Conservation (phyloP, 176 grass and related monocot species). For the Olyra latifolia region DNA sequence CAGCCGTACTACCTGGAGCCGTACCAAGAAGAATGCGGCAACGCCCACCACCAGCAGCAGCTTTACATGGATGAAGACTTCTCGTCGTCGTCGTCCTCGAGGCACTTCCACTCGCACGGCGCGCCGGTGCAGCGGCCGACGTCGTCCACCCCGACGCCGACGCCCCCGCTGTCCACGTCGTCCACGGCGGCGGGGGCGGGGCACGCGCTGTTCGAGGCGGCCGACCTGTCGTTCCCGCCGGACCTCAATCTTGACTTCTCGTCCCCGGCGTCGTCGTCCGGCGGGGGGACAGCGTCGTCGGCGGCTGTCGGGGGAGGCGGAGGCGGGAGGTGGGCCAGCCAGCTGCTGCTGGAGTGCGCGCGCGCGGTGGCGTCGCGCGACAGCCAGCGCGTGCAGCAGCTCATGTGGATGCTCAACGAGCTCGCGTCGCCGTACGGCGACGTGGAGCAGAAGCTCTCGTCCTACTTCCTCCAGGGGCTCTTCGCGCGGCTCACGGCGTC, state of each 20-base stretch:
- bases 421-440: constrained; percentile 94
- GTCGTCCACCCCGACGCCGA: constrained; percentile 49
- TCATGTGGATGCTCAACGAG: constrained; percentile 99
- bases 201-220: constrained; percentile 69
- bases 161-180: constrained; percentile 61
- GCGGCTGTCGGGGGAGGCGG: constrained; percentile 19
- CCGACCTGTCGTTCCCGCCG: constrained; percentile 76
- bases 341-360: constrained; percentile 83
- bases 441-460: constrained; percentile 88
- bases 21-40: constrained; percentile 95
- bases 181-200: constrained; percentile 56
- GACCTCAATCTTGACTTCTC: constrained; percentile 98
- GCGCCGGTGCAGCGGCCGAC: constrained; percentile 42
- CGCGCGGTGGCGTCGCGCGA: constrained; percentile 68
- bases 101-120: constrained; percentile 58
- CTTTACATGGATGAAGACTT: constrained; percentile 99
- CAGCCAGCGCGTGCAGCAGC: constrained; percentile 92
- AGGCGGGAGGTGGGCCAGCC: constrained; percentile 57
- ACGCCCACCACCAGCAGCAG: constrained; percentile 39
- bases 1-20: constrained; percentile 56
- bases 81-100: constrained; percentile 92
- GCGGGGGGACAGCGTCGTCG: constrained; percentile 34
- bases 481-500: constrained; percentile 86
- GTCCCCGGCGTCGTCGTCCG: constrained; percentile 76
- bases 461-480: constrained; percentile 84